Conservation (phyloP, 768 basidiomycete genomes). For the Rhodotorula sphaerocarpa region DNA sequence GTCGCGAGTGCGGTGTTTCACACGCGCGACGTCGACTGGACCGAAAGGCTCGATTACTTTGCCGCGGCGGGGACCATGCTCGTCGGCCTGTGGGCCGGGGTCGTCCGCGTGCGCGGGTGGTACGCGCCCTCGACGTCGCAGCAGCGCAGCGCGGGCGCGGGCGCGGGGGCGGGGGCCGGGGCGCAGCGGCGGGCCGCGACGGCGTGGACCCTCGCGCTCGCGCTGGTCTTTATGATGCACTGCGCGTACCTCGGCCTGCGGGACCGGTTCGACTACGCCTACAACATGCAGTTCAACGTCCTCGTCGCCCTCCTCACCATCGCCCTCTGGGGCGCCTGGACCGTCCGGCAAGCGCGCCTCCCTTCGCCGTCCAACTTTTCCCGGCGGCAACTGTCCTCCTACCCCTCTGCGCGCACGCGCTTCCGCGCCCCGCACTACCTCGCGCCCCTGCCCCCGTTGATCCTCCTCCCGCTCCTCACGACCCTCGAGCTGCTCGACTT, state of each 20-base stretch:
- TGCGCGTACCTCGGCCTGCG: slow-evolving; percentile 64
- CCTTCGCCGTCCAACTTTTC: slow-evolving; percentile 47
- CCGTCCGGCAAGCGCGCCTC: slow-evolving; percentile 53
- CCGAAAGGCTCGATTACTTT: slow-evolving; percentile 91
- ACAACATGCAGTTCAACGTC: slow-evolving; percentile 83
- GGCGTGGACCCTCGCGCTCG: slow-evolving; percentile 37
- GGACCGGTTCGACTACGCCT: slow-evolving; percentile 81
- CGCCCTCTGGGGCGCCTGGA: slow-evolving; percentile 67
- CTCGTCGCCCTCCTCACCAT: slow-evolving; percentile 69
- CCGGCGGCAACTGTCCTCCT: slow-evolving; percentile 28
- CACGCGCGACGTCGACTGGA: slow-evolving; percentile 73
- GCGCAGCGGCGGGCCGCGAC: not conserved
- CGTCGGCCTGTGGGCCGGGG: slow-evolving; percentile 67
- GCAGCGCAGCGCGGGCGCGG: too few relatives aligned
- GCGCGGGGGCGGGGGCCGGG: too few relatives aligned
- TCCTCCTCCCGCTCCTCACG: slow-evolving; percentile 64
- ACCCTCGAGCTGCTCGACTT: slow-evolving; percentile 85
- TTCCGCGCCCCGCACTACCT: slow-evolving; percentile 40
- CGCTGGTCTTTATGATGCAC: slow-evolving; percentile 55
- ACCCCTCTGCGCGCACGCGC: slow-evolving; percentile 49
- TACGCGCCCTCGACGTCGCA: slow-evolving; percentile 50
- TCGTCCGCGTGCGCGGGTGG: slow-evolving; percentile 67
- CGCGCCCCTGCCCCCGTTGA: slow-evolving; percentile 48
- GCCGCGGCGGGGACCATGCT: slow-evolving; percentile 79
- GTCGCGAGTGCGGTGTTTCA: slow-evolving; percentile 86